A percentile compares a stretch with the other conserved stretches of the same genome.
These are phyloP conservation scores for Flaveria linearis DNA, from an alignment of 129 eudicot genomes.

Conservation along the genomic window DNA sequence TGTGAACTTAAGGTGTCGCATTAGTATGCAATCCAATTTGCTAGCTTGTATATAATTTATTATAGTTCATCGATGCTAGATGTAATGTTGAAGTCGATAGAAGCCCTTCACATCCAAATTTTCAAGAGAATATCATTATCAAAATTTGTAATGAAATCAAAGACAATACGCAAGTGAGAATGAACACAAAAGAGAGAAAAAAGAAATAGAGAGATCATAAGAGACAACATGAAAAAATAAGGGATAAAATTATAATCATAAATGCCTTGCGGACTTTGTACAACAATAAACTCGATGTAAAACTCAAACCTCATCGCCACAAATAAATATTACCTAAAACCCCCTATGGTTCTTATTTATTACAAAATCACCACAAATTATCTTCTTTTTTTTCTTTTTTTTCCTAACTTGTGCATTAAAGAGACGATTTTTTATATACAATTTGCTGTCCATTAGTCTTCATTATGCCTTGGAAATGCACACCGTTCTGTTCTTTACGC, in stretches of 20 bases:
- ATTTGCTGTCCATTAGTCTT: conserved; percentile 28
- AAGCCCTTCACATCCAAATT: neutral
- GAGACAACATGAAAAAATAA: conserved; percentile 16
- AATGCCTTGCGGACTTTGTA: conserved; percentile 85
- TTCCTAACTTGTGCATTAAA: conserved; percentile 11
- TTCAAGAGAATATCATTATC: neutral
- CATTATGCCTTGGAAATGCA: conserved; percentile 26
- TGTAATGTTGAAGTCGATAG: neutral
- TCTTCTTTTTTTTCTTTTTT: neutral
- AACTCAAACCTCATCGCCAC: conserved; percentile 28
- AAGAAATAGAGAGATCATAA: neutral
- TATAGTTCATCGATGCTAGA: neutral
- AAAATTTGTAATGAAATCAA: neutral
- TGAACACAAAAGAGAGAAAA: neutral
- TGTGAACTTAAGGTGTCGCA: neutral
- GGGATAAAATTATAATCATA: conserved; percentile 18
- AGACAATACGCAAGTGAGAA: conserved; percentile 1
- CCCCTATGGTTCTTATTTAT: conserved; percentile 36
- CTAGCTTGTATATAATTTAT: neutral
- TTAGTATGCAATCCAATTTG: neutral
- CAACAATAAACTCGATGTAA: conserved; percentile 32
- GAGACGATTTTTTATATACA: conserved; percentile 52
- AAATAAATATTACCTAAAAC: conserved; percentile 28
- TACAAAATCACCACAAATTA: conserved; percentile 25
- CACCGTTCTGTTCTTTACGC: conserved; percentile 25